phyloP scores from a whole-genome alignment of 2,329 filamentous ascomycete species.

The Drechslera avenae region DNA sequence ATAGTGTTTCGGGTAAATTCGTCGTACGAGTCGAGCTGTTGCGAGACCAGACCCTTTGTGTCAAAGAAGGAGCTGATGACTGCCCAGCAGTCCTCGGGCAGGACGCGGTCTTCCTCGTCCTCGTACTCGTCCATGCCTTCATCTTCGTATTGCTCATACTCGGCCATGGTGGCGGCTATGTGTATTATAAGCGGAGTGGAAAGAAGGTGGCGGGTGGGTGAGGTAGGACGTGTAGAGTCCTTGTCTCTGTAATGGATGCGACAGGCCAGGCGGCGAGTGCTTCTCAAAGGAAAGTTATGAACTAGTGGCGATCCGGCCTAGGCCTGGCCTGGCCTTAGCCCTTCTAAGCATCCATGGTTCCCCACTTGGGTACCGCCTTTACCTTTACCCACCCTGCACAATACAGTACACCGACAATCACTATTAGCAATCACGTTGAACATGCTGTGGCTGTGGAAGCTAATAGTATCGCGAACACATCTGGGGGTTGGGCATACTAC shows the following conservation, averaged over 20 bases:
- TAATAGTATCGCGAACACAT: no score
- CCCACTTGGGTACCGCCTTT: no score
- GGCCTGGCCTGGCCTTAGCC: slow-evolving; percentile 6
- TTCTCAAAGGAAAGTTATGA: slow-evolving; percentile 26
- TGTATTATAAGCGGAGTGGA: slow-evolving; percentile 5
- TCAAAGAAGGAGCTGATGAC: slow-evolving; percentile 98
- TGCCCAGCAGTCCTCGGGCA: slow-evolving; percentile 96
- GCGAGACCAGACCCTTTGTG: slow-evolving; percentile 90
- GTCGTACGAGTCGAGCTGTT: slow-evolving; percentile 98
- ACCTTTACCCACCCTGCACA: no score
- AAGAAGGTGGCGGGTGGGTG: slow-evolving; percentile 8
- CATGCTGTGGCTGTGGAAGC: no score
- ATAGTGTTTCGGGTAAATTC: slow-evolving; percentile 95
- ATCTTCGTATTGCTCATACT: slow-evolving; percentile 24
- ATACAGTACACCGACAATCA: no score
- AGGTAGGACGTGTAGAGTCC: slow-evolving; percentile 21
- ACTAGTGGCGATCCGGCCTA: slow-evolving; percentile 5
- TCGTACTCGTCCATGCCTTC: slow-evolving; percentile 55
- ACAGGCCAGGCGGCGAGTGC: slow-evolving; percentile 25
- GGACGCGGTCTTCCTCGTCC: slow-evolving; percentile 72
- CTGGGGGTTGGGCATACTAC: no score
- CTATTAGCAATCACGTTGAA: no score
- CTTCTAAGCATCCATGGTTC: no score
- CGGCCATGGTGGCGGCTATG: slow-evolving; percentile 54
- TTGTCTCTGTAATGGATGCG: slow-evolving; percentile 25